phyloP scores from a whole-genome alignment of 192 early-diverging fungal species.

The Podila epigama region DNA sequence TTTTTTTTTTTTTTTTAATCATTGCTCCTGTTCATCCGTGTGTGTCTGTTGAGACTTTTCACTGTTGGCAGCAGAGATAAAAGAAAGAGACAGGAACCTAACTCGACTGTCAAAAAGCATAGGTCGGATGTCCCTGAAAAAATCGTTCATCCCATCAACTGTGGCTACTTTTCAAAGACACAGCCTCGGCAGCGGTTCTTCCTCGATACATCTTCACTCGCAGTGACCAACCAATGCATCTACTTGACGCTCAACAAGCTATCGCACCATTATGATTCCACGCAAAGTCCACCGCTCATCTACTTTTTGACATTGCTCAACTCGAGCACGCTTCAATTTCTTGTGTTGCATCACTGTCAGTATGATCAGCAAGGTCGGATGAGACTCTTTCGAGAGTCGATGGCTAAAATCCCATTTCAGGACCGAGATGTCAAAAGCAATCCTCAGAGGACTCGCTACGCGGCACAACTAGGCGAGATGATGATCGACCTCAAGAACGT shows the following conservation, averaged over 20 bases:
- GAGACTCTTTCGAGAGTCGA: slow-evolving; percentile 62
- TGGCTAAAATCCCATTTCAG: slow-evolving; percentile 64
- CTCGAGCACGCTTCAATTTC: slow-evolving; percentile 59
- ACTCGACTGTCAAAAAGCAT: background rate
- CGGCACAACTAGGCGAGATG: slow-evolving; percentile 7
- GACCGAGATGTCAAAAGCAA: slow-evolving; percentile 21
- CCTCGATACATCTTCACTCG: slow-evolving; percentile 47
- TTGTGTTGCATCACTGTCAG: slow-evolving; percentile 54
- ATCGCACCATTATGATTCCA: slow-evolving; percentile 13
- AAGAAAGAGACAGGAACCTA: background rate
- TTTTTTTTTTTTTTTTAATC: background rate
- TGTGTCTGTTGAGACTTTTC: background rate
- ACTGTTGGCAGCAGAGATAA: background rate
- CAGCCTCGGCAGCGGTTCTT: slow-evolving; percentile 67
- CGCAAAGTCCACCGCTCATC: slow-evolving; percentile 14
- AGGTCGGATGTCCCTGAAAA: slow-evolving; percentile 54
- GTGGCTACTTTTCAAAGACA: slow-evolving; percentile 59
- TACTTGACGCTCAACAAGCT: slow-evolving; percentile 46
- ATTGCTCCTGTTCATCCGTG: slow-evolving; percentile 1
- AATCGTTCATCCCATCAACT: slow-evolving; percentile 66
- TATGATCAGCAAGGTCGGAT: slow-evolving; percentile 66
- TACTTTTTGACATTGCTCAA: slow-evolving; percentile 60
- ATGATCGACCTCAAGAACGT: slow-evolving; percentile 31
- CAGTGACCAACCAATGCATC: slow-evolving; percentile 68
- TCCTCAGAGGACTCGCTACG: slow-evolving; percentile 13